Conservation (phyloP, 495 filamentous ascomycete genomes). For the Penicillium soppii region DNA sequence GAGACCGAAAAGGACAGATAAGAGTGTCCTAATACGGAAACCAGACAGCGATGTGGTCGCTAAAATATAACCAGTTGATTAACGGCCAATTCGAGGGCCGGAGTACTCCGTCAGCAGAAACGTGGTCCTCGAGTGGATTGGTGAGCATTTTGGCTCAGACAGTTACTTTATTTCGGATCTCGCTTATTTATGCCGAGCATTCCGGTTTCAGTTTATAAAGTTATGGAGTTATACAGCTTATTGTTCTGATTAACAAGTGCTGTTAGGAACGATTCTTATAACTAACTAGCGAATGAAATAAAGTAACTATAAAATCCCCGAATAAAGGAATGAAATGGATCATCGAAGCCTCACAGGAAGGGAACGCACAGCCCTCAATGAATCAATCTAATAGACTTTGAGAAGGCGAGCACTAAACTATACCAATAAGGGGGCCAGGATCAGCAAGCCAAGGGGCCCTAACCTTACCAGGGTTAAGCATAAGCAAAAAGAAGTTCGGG, state of each 20-base stretch:
- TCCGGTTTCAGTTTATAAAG: background rate
- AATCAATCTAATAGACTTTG: conserved; percentile 24
- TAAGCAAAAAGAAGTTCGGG: conserved; percentile 35
- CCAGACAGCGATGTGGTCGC: background rate
- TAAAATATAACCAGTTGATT: background rate
- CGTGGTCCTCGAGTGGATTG: conserved; percentile 18
- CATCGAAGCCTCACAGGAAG: conserved; percentile 14
- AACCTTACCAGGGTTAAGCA: conserved; percentile 52
- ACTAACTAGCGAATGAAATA: conserved; percentile 2
- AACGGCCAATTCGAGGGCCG: background rate
- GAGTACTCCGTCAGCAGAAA: conserved; percentile 19
- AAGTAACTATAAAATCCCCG: background rate
- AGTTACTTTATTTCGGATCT: conserved; percentile 16
- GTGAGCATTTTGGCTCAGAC: background rate
- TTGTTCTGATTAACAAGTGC: background rate
- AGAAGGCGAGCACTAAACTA: conserved; percentile 8
- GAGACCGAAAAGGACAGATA: conserved; percentile 1
- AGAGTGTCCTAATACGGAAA: background rate
- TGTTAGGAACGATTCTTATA: too few relatives aligned
- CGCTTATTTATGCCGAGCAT: conserved; percentile 17
- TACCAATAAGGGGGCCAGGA: conserved; percentile 26
- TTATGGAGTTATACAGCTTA: background rate
- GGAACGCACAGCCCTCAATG: conserved; percentile 15
- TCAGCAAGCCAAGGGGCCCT: conserved; percentile 29
- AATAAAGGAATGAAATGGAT: background rate